phyloP scores from a whole-genome alignment of 2,329 filamentous ascomycete species.

The Colletotrichum liriopes region DNA sequence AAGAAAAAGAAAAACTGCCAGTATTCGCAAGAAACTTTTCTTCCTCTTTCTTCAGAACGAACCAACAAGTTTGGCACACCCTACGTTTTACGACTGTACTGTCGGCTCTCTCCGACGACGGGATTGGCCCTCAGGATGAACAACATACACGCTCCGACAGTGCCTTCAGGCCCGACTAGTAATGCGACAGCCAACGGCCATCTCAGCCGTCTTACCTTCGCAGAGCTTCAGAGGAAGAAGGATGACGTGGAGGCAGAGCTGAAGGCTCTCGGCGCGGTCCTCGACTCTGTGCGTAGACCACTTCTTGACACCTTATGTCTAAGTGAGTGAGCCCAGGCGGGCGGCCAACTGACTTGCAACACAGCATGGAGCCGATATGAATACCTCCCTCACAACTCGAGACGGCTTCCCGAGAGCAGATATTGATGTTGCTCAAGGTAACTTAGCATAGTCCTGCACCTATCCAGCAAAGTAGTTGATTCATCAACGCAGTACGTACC shows the following conservation, averaged over 20 bases:
- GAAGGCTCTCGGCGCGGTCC: conserved; percentile 84
- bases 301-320: neutral
- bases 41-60: neutral
- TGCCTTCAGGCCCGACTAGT: conserved; percentile 82
- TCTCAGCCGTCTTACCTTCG: conserved; percentile 77
- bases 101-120: conserved; percentile 3
- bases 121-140: conserved; percentile 61
- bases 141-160: conserved; percentile 71
- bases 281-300: conserved; percentile 81
- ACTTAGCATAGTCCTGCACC: conserved; percentile 3
- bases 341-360: conserved; percentile 38
- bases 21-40: neutral
- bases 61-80: neutral
- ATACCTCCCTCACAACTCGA: conserved; percentile 85
- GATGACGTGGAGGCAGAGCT: conserved; percentile 89
- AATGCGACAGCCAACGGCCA: conserved; percentile 73
- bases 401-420: conserved; percentile 95
- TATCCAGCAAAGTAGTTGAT: conserved; percentile 22
- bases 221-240: conserved; percentile 88
- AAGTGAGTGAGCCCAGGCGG: conserved; percentile 10
- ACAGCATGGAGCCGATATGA: conserved; percentile 95
- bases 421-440: conserved; percentile 95
- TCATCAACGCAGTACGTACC: conserved; percentile 79
- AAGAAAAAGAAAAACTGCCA: neutral
- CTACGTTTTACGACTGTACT: neutral